Evolutionary conservation across 2,329 filamentous ascomycete species (phyloP), one percentile per base, ranked within the genome.

Genomic region (Stenocarpella maydis): DNA sequence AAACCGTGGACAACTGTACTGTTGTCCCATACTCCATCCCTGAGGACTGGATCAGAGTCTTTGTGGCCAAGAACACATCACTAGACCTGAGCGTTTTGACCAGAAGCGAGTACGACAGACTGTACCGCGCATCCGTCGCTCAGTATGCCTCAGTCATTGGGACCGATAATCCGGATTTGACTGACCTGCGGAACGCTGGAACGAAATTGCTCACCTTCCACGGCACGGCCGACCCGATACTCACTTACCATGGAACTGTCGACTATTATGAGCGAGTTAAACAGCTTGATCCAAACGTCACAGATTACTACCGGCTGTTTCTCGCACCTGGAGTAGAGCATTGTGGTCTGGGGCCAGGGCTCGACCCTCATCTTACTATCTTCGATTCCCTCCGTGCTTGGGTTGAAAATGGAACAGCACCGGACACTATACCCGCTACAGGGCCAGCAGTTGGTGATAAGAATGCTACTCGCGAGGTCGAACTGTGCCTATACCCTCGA

Each of bases 261-360:
- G 69, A 76, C 34, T 83, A 80, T 72, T 79, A 78, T 63, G 64
- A 78, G 34, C 74, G 74, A n/a, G 78, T 78, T 0, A 65, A 72
- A 9, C 70, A 75, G 4, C 80, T 79, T 0, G 83, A 86, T 79
- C 74, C 70, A 28, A 63, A 72, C 37, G 81, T 82, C 43, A 82
- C 81, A 1, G 82, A 84, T 14, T 85, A 86, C 74, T 88, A 86
- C 76, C 75, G 80, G 1, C 79, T 86, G 72, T 87, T 87, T 74
- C 76, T 79, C 4, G 80, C 87, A 3, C 84, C 85, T 0, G 86
- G 85, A 1, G 82, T 87, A 78, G 78, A 76, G 3, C 86, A 88
- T 73, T 88, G 87, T 69, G 77, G 70, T 77, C 78, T 8, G 77
- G 79, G n/a, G 77, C 75, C 45, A 71, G 75, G 65, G 12, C 55